Evolutionary conservation across 495 filamentous ascomycete genomes (phyloP).

Genomic region (Cercophora newfieldiana): DNA sequence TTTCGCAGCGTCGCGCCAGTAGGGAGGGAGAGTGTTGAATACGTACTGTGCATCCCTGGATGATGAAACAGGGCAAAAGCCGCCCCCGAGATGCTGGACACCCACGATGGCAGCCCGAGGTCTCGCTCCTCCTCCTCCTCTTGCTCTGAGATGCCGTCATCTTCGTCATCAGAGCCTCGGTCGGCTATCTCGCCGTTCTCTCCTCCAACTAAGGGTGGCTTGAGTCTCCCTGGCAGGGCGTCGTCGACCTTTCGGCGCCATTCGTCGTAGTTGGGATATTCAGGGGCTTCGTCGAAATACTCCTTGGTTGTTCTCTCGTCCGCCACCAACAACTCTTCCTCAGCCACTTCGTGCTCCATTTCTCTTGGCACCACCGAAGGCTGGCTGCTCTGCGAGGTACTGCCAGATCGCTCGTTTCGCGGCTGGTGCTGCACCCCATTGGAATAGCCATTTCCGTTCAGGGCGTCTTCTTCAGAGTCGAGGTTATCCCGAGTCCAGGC

Average conservation of each 20-base stretch:
- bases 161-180: not conserved
- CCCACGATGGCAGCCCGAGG: constrained; percentile 20
- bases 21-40: too few relatives aligned
- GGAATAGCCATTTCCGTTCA: too few relatives aligned
- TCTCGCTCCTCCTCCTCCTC: not conserved
- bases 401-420: not conserved
- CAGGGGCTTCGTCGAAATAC: not conserved
- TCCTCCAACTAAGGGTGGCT: not conserved
- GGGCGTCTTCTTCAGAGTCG: too few relatives aligned
- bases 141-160: not conserved
- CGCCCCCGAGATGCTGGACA: constrained; percentile 7
- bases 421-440: too few relatives aligned
- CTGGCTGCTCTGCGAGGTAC: not conserved
- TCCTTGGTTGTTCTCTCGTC: not conserved
- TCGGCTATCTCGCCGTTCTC: too few relatives aligned
- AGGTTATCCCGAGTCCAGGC: too few relatives aligned
- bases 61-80: constrained; percentile 20
- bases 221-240: not conserved
- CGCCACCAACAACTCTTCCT: not conserved
- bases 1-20: too few relatives aligned
- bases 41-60: constrained; percentile 23
- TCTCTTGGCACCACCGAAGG: not conserved
- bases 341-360: too few relatives aligned
- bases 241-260: not conserved
- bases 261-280: not conserved